phyloP scores from a whole-genome alignment of 176 grass and related monocot genomes.

The Eleusine indica region DNA sequence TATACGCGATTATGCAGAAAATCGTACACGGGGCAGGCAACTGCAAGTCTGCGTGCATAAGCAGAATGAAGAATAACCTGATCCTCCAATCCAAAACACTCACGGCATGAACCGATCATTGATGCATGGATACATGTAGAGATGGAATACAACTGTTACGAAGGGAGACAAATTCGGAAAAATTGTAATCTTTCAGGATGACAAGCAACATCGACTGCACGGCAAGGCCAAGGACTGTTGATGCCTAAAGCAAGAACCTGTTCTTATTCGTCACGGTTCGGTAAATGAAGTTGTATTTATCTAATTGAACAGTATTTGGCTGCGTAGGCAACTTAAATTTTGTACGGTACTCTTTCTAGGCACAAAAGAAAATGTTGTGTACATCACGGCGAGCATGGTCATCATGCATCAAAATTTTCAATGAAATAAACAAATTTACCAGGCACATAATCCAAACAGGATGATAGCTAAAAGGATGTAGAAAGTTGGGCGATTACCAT shows the following conservation, averaged over 20 bases:
- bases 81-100: background rate
- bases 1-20: slow-evolving; percentile 33
- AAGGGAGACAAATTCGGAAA: background rate
- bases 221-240: background rate
- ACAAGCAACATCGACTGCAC: background rate
- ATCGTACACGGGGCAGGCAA: background rate
- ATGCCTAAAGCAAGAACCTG: slow-evolving; percentile 17
- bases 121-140: background rate
- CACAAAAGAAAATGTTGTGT: background rate
- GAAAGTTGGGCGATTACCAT: background rate
- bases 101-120: background rate
- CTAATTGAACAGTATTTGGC: background rate
- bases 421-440: background rate
- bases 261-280: background rate
- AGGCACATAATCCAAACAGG: background rate
- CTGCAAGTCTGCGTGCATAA: background rate
- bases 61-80: background rate
- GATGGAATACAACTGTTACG: background rate
- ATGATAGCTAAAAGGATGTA: background rate
- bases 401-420: too few relatives aligned
- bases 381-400: too few relatives aligned
- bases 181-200: background rate
- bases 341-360: background rate
- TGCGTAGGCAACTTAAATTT: background rate
- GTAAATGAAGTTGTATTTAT: background rate